phyloP scores from a whole-genome alignment of 169 alveolate genomes.

The Plasmodium fragile region DNA sequence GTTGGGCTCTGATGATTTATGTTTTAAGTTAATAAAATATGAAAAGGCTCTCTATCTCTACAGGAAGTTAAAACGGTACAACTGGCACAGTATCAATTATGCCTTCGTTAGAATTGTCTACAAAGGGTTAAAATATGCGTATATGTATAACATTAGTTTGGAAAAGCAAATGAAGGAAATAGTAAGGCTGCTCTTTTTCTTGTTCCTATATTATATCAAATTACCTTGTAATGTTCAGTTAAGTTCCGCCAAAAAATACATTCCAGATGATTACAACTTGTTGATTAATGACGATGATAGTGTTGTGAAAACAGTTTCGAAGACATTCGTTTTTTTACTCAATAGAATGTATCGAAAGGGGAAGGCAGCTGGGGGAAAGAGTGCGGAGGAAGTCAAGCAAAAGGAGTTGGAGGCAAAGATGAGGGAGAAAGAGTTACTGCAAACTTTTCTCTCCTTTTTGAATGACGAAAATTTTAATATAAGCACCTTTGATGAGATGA shows the following conservation, averaged over 20 bases:
- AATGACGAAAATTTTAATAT: slow-evolving; percentile 50
- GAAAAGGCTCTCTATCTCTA: slow-evolving; percentile 25
- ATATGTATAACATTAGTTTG: slow-evolving; percentile 38
- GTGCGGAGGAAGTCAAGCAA: slow-evolving; percentile 2
- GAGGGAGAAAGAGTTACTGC: slow-evolving; percentile 3
- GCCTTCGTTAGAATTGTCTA: slow-evolving; percentile 58
- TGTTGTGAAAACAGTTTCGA: slow-evolving; percentile 47
- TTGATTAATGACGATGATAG: slow-evolving; percentile 63
- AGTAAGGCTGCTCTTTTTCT: slow-evolving; percentile 14
- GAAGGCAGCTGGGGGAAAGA: not conserved
- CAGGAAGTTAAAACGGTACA: slow-evolving; percentile 31
- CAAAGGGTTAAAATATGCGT: slow-evolving; percentile 71
- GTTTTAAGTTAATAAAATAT: slow-evolving; percentile 57
- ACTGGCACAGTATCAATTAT: slow-evolving; percentile 70
- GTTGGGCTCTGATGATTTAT: slow-evolving; percentile 56
- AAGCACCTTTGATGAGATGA: not conserved
- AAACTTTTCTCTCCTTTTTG: slow-evolving; percentile 14
- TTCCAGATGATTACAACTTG: slow-evolving; percentile 48
- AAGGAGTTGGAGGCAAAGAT: not conserved
- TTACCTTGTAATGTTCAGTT: slow-evolving; percentile 46
- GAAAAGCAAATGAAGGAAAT: slow-evolving; percentile 48
- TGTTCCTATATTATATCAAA: slow-evolving; percentile 65
- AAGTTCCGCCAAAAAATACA: slow-evolving; percentile 49
- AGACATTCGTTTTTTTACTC: slow-evolving; percentile 53
- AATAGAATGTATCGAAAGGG: slow-evolving; percentile 26